These are phyloP conservation scores for Rhizopogon vulgaris DNA, from an alignment of 768 basidiomycete genomes.

Conservation along the genomic window DNA sequence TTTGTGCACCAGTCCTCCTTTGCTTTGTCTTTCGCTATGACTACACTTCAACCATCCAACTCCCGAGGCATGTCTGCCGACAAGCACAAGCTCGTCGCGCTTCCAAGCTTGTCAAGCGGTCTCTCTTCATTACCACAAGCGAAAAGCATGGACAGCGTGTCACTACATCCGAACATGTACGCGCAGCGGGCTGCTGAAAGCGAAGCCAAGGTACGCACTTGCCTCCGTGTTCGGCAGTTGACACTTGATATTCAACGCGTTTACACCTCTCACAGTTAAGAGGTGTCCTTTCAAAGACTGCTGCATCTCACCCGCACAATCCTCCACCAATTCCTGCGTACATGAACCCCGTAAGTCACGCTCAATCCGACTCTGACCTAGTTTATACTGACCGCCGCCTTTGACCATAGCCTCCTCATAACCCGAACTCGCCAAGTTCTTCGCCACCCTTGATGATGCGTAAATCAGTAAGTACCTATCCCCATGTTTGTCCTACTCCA, in stretches of 20 bases:
- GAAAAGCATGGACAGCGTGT: slow-evolving; percentile 58
- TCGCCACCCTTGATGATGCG: slow-evolving; percentile 54
- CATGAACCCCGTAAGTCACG: slow-evolving; percentile 30
- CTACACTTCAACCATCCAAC: slow-evolving; percentile 28
- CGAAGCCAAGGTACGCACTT: slow-evolving; percentile 58
- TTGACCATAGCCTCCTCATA: slow-evolving; percentile 27
- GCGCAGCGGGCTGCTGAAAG: slow-evolving; percentile 63
- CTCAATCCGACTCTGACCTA: not conserved
- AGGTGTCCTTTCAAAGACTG: slow-evolving; percentile 55
- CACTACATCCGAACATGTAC: slow-evolving; percentile 67
- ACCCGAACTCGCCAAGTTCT: slow-evolving; percentile 30
- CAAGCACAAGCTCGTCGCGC: slow-evolving; percentile 53
- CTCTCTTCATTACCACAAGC: slow-evolving; percentile 68
- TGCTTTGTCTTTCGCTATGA: slow-evolving; percentile 27
- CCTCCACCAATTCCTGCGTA: slow-evolving; percentile 28
- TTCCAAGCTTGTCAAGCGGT: slow-evolving; percentile 66
- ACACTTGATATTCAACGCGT: slow-evolving; percentile 5
- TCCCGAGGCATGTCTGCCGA: slow-evolving; percentile 32
- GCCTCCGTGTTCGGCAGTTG: not conserved
- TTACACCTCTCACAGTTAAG: slow-evolving; percentile 37
- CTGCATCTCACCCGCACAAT: slow-evolving; percentile 27
- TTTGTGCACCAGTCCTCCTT: slow-evolving; percentile 1
- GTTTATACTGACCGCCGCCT: slow-evolving; percentile 7
- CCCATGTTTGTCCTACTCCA: not conserved
- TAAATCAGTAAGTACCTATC: slow-evolving; percentile 34